Evolutionary conservation across 495 filamentous ascomycete species (phyloP), one percentile per base, ranked within the genome.

Genomic region (Cladorrhinum samala): DNA sequence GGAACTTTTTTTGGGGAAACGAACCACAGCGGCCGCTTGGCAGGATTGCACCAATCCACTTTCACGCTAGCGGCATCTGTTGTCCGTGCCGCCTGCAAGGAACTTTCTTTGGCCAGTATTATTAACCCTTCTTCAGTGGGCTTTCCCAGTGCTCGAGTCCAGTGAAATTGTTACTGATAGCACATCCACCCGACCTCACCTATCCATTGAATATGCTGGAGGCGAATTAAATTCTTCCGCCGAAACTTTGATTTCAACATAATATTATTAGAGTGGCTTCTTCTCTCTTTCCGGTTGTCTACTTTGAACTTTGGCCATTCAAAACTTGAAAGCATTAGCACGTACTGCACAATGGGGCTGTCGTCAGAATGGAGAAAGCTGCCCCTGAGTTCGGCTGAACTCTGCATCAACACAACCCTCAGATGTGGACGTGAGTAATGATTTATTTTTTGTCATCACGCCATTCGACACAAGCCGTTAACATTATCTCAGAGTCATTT

Each of bases 361-460:
- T 41, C 53, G 25, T 72, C 80, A 18, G 85, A 88, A 57, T 95
- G 91, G 89, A 79, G 78, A 42, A 90, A 87, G 71, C 76, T 95
- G 50, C 87, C 91, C 36, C 71, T 95, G 41, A 87, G 78, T 55
- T 72, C 94, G 21, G 76, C 80, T 23, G 91, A 96, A 65, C 79
- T 96, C 24, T 95, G 88, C 56, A 86, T 96, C 51, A 87, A 94
- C 61, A 96, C 91, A 0, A 94, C 89, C 0, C 73, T 96, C 14
- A 83, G 89, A 46, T 95, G 90, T 65, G 91, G 91, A 17, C 91
- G 56, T 59, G 52, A 9, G 56, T 58, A 8, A 27, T 9, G 3
- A 3, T 2, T 18, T 24, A 30, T n/a, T 21, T 49, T 33, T 20
- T 21, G 19, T 53, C 17, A 23, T 27, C 7, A 14, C 4, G 11